phyloP scores from a whole-genome alignment of 805 yeast species.

The Ogataea methanolica region DNA sequence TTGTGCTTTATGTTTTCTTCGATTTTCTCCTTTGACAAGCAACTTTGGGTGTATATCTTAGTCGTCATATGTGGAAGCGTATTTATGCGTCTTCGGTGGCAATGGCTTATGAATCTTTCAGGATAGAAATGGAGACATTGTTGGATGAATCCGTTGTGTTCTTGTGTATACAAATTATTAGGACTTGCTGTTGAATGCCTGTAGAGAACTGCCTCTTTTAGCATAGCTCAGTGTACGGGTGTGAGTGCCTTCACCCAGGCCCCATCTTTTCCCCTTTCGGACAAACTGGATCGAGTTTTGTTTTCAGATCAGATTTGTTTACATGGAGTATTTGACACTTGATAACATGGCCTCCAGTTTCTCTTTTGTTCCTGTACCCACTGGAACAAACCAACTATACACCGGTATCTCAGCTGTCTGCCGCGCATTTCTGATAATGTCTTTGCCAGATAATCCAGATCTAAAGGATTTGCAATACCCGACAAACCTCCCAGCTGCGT shows the following conservation, averaged over 20 bases:
- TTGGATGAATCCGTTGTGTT: too few relatives aligned
- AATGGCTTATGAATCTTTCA: too few relatives aligned
- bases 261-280: neutral
- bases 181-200: too few relatives aligned
- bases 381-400: too few relatives aligned
- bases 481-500: conserved; percentile 16
- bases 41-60: conserved; percentile 12
- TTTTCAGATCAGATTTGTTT: neutral
- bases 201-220: too few relatives aligned
- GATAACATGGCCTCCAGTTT: neutral
- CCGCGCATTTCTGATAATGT: neutral
- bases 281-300: neutral
- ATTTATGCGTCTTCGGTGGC: too few relatives aligned
- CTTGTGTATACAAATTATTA: too few relatives aligned
- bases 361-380: neutral
- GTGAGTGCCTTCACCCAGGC: neutral
- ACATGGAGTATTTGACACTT: neutral
- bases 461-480: conserved; percentile 1
- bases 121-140: too few relatives aligned
- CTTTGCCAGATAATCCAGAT: neutral
- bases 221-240: neutral
- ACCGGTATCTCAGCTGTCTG: too few relatives aligned
- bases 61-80: conserved; percentile 19
- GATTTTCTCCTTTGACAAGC: conserved; percentile 4
- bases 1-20: conserved; percentile 6